Conservation (phyloP, 176 grass and related monocot species). For the Microstegium vimineum region DNA sequence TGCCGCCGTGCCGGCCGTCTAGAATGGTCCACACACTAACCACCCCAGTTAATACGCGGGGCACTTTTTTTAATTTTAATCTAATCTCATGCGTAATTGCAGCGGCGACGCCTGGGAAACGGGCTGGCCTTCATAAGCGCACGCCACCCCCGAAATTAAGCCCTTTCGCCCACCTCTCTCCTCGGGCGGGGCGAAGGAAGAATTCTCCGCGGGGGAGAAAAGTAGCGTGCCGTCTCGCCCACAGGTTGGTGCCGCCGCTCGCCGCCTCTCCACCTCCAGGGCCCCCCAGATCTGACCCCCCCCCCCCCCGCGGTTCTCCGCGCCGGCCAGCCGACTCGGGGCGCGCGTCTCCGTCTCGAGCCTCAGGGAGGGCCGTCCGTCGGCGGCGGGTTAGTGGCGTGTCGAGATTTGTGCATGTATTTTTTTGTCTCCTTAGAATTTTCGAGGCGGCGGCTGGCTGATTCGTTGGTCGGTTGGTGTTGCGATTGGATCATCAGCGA, state of each 20-base stretch:
- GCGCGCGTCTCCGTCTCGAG: no score
- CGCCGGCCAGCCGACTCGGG: neutral
- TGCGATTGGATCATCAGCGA: neutral
- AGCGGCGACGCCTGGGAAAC: no score
- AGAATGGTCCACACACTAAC: constrained; percentile 15
- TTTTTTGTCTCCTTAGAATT: neutral
- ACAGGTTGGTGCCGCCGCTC: constrained; percentile 45
- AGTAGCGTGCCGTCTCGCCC: constrained; percentile 40
- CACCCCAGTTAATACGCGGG: neutral
- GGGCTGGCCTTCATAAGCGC: constrained; percentile 27
- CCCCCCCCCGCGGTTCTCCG: neutral
- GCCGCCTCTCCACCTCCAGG: neutral
- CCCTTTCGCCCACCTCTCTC: neutral
- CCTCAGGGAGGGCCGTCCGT: neutral
- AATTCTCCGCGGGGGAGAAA: neutral
- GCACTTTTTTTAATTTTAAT: neutral
- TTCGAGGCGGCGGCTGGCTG: neutral
- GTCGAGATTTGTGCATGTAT: neutral
- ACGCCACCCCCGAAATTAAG: neutral
- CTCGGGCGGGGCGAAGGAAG: neutral
- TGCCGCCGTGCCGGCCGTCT: neutral
- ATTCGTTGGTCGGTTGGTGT: neutral
- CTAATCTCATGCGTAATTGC: neutral
- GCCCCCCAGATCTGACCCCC: constrained; percentile 30
- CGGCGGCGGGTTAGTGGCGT: neutral